Conservation (phyloP, 2,329 filamentous ascomycete genomes). For the Paecilomyces formosus region DNA sequence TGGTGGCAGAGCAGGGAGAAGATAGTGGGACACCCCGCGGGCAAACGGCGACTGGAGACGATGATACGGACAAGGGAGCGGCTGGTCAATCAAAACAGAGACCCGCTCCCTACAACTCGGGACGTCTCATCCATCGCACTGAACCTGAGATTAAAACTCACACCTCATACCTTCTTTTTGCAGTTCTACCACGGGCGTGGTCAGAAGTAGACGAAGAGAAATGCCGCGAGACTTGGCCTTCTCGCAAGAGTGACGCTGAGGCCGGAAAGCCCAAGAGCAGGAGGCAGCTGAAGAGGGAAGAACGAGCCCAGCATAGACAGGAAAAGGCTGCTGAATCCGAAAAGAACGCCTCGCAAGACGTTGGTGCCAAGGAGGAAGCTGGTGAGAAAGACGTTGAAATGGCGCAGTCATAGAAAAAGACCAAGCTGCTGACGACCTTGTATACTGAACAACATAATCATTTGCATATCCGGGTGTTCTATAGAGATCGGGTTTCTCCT, state of each 20-base stretch:
- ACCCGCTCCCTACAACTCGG: slow-evolving; percentile 61
- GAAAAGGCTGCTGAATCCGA: neutral
- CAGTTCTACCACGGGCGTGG: slow-evolving; percentile 81
- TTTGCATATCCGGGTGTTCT: neutral
- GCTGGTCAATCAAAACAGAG: slow-evolving; percentile 5
- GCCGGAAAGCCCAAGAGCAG: slow-evolving; percentile 25
- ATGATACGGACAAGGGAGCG: slow-evolving; percentile 16
- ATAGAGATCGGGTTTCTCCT: neutral
- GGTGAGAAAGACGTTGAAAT: neutral
- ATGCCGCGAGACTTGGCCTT: slow-evolving; percentile 58
- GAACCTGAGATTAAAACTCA: slow-evolving; percentile 91
- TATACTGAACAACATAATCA: neutral
- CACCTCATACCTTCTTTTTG: slow-evolving; percentile 95
- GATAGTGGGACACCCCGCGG: slow-evolving; percentile 17
- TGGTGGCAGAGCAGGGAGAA: slow-evolving; percentile 15
- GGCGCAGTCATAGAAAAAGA: neutral
- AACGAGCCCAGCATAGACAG: neutral
- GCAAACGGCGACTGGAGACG: slow-evolving; percentile 13
- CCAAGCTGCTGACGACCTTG: neutral
- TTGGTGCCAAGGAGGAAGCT: neutral
- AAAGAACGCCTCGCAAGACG: neutral
- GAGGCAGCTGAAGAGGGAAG: slow-evolving; percentile 30
- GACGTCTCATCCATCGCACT: slow-evolving; percentile 68
- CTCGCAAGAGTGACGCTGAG: slow-evolving; percentile 40
- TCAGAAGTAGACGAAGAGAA: slow-evolving; percentile 69